Base-by-base conservation (phyloP, 2,329 filamentous ascomycete species). In the Xylaria arbuscula region DNA sequence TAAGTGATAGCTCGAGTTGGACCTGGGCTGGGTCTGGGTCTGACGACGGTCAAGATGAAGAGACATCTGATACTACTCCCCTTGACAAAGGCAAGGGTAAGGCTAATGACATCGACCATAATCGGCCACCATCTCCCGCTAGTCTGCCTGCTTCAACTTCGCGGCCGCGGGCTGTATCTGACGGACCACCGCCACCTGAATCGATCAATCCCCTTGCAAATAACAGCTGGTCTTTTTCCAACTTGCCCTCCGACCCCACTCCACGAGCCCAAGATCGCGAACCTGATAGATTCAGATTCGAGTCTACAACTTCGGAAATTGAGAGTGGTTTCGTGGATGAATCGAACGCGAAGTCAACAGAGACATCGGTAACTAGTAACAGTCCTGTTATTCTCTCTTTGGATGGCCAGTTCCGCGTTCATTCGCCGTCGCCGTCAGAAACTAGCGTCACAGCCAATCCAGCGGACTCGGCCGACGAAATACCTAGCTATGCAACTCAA, bases 161-260 rank as follows among this genome's bases (percentile, higher is more conserved):
- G 7, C 80, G 88, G 45, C 86, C 85, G 19, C 82, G 88, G 51
- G 83, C 88, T 34, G 81, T 83, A 58, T 90, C 88, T 0, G 88
- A 90, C 72, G 88, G 88, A 0, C 86, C 86, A 3, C 81, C 80
- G 51, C 75, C 77, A 6, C 80, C 79, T 3, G 78, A 81, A 9
- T 77, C 78, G 2, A 79, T 84, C 62, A 85, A 88, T 59, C 85
- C 86, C 0, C 76, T 90, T 17, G 88, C 83, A 0, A 87, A 87
- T 74, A 89, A 89, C 70, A 90, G 80, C 72, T 91, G 88, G 89
- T 84, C 84, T 0, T 90, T 90, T 72, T 80, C 67, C 19, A 66
- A 68, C n/a, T 28, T 72, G 8, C 47, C 67, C n/a, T n/a, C 61
- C 13, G 47, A 70, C 15, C 32, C 13, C 13, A 10, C 19, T 11